Evolutionary conservation across 495 filamentous ascomycete species (phyloP).

Genomic region (Stereocaulon alpinum): DNA sequence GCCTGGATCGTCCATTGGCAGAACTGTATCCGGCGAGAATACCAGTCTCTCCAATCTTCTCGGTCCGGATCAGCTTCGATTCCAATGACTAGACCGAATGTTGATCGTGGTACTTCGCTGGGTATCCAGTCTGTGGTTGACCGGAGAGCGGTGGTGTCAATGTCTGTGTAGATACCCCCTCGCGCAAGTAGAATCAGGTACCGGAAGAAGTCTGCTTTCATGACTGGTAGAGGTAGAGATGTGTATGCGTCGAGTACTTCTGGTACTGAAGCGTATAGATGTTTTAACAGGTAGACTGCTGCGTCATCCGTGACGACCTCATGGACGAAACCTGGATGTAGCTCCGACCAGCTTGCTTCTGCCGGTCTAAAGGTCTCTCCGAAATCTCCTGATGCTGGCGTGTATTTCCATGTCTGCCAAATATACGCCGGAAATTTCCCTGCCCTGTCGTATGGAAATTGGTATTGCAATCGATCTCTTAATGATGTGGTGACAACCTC

Average conservation of each 20-base stretch:
- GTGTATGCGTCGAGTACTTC: conserved; percentile 90
- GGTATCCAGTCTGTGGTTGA: conserved; percentile 85
- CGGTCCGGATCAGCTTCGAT: conserved; percentile 96
- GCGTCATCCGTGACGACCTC: conserved; percentile 91
- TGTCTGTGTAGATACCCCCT: conserved; percentile 93
- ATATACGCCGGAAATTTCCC: conserved; percentile 91
- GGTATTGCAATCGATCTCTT: conserved; percentile 76
- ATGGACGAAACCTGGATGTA: conserved; percentile 86
- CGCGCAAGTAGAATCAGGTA: conserved; percentile 90
- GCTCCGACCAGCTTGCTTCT: conserved; percentile 84
- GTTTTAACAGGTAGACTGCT: conserved; percentile 65
- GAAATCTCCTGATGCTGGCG: conserved; percentile 72
- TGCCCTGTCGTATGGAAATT: conserved; percentile 85
- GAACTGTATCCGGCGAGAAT: conserved; percentile 90
- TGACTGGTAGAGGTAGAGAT: conserved; percentile 70
- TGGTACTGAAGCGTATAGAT: conserved; percentile 80
- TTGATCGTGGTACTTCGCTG: conserved; percentile 57
- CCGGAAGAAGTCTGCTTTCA: conserved; percentile 97
- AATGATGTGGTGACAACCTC: conserved; percentile 55
- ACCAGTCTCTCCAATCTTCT: conserved; percentile 89
- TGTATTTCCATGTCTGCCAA: conserved; percentile 98
- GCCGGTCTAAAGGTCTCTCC: conserved; percentile 58
- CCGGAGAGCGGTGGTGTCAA: conserved; percentile 79
- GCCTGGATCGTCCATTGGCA: conserved; percentile 98
- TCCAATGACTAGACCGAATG: conserved; percentile 77